Evolutionary conservation across 345 rosid species (phyloP).

Genomic region (Reutealis trisperma): DNA sequence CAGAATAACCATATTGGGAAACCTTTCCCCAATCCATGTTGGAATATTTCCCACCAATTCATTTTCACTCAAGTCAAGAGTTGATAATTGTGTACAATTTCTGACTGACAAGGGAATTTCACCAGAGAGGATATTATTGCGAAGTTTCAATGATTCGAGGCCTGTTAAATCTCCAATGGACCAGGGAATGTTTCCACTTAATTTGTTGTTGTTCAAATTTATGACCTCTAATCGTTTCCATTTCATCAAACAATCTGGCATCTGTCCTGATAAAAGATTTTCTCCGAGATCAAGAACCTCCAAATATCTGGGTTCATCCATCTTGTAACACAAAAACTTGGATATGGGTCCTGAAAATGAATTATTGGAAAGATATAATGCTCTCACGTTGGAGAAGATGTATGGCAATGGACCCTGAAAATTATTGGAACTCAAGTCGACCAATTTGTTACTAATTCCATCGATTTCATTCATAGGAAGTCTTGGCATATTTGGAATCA

Average conservation of each 20-base stretch:
- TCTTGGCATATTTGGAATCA: background rate
- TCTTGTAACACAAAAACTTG: background rate
- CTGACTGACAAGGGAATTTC: background rate
- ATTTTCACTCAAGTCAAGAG: background rate
- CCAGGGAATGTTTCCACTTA: constrained; percentile 22
- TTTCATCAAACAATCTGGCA: constrained; percentile 24
- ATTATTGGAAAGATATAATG: constrained; percentile 14
- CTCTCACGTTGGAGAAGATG: background rate
- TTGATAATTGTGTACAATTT: background rate
- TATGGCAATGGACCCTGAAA: constrained; percentile 9
- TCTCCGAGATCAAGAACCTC: constrained; percentile 2
- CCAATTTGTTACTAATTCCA: background rate
- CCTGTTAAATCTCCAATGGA: constrained; percentile 17
- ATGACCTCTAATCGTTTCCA: constrained; percentile 10
- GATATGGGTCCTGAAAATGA: constrained; percentile 15
- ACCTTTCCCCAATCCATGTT: background rate
- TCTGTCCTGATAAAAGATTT: constrained; percentile 10
- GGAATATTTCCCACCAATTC: background rate
- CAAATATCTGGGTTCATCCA: background rate
- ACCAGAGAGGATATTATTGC: constrained; percentile 14
- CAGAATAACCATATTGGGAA: background rate
- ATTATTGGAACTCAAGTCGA: constrained; percentile 4
- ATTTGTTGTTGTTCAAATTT: constrained; percentile 17
- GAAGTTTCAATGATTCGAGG: constrained; percentile 27
- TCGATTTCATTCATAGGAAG: background rate